Evolutionary conservation across 495 filamentous ascomycete species (phyloP).

Genomic region (Trichocladium uniseriatum): DNA sequence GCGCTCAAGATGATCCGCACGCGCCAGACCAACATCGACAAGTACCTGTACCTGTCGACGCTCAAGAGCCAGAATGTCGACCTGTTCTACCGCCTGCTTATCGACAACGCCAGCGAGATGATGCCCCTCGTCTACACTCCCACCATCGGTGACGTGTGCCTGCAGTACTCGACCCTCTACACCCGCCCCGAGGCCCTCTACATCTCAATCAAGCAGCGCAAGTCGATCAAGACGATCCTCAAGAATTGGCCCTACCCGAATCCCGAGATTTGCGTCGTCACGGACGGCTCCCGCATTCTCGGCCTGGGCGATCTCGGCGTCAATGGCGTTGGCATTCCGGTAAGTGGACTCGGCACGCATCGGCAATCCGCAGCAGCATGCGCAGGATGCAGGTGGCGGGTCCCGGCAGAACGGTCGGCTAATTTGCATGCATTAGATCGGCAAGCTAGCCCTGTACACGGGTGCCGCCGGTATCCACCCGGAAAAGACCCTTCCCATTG

Average conservation of each 20-base stretch:
- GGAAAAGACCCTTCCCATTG: conserved; percentile 82
- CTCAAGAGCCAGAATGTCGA: conserved; percentile 84
- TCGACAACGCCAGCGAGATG: conserved; percentile 80
- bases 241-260: conserved; percentile 80
- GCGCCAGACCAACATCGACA: conserved; percentile 76
- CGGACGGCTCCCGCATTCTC: conserved; percentile 92
- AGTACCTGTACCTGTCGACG: conserved; percentile 84
- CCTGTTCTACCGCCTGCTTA: conserved; percentile 89
- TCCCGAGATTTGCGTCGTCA: conserved; percentile 93
- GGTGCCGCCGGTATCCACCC: conserved; percentile 96
- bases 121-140: conserved; percentile 97
- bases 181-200: conserved; percentile 91
- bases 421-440: conserved; percentile 41
- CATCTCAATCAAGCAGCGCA: conserved; percentile 81
- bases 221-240: conserved; percentile 72
- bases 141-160: conserved; percentile 91
- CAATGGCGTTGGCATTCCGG: conserved; percentile 96
- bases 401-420: conserved; percentile 12
- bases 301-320: conserved; percentile 93
- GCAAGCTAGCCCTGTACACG: conserved; percentile 88
- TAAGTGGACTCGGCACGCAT: conserved; percentile 39
- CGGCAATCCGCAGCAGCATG: not conserved
- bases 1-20: conserved; percentile 59
- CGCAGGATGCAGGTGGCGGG: not conserved
- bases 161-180: conserved; percentile 93